A percentile compares a stretch with the other conserved stretches of the same genome.
Conservation (phyloP, 257 asterid species). For the Solanum ossicruentum region DNA sequence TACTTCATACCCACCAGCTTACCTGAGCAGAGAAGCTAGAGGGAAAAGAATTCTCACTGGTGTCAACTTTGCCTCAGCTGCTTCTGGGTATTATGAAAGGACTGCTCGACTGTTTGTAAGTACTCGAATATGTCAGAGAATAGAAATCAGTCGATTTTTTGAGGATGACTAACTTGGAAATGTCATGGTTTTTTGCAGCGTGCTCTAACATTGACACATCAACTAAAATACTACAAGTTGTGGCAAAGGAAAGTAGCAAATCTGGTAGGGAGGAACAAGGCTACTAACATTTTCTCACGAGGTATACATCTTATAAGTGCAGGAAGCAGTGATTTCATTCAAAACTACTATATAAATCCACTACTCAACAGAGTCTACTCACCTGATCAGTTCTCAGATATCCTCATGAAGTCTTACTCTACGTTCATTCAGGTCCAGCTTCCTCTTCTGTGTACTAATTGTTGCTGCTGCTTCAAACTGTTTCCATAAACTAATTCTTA, state of each 20-base stretch:
- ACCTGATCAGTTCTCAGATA: conserved; percentile 47
- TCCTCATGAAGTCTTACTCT: conserved; percentile 48
- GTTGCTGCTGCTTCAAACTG: neutral
- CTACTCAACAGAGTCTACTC: conserved; percentile 31
- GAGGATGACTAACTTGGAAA: neutral
- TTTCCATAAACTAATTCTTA: neutral
- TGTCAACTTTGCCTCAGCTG: conserved; percentile 82
- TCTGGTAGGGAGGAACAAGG: conserved; percentile 41
- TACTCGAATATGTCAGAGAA: neutral
- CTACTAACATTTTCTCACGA: conserved; percentile 42
- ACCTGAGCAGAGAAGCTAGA: conserved; percentile 48
- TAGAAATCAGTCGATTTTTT: neutral
- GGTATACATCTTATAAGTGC: conserved; percentile 69
- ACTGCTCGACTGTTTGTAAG: conserved; percentile 59
- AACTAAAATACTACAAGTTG: conserved; percentile 40
- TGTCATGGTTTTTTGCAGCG: conserved; percentile 28
- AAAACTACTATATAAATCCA: conserved; percentile 62
- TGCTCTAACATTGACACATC: conserved; percentile 46
- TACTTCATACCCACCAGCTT: conserved; percentile 67
- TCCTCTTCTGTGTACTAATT: neutral
- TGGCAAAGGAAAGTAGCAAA: conserved; percentile 62
- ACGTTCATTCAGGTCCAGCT: conserved; percentile 36
- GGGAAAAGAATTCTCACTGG: conserved; percentile 48
- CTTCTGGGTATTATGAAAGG: conserved; percentile 72
- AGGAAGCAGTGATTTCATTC: conserved; percentile 80